These are phyloP conservation scores for Ricinus communis DNA, from an alignment of 345 rosid genomes.

Conservation along the genomic window DNA sequence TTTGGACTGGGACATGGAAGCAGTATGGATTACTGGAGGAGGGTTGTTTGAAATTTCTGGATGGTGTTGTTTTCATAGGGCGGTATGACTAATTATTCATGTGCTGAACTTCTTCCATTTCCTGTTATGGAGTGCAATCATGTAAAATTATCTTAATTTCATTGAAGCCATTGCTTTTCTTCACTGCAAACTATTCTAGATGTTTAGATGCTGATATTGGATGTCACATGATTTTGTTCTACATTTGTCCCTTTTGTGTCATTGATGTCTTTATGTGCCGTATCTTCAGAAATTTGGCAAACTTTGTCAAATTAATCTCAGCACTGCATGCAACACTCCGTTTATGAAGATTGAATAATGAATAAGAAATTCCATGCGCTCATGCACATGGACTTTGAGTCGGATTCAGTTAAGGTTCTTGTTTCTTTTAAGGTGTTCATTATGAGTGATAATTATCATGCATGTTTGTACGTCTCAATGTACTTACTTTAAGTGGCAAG, in stretches of 20 bases:
- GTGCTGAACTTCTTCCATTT: not conserved
- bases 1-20: not conserved
- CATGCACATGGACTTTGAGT: not conserved
- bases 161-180: not conserved
- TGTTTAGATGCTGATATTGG: not conserved
- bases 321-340: too few species aligned
- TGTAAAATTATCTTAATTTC: not conserved
- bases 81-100: not conserved
- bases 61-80: not conserved
- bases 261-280: not conserved
- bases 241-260: not conserved
- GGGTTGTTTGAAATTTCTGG: not conserved
- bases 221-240: not conserved
- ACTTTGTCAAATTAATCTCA: not conserved
- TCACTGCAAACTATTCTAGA: not conserved
- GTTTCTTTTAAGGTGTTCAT: not conserved
- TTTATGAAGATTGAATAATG: not conserved
- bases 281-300: not conserved
- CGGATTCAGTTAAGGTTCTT: not conserved
- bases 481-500: not conserved
- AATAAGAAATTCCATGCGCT: not conserved
- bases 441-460: not conserved
- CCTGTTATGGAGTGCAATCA: not conserved
- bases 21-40: not conserved
- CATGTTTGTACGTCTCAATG: not conserved